phyloP scores from a whole-genome alignment of 352 stramenopile genomes.

The Halophytophthora batemanensis region DNA sequence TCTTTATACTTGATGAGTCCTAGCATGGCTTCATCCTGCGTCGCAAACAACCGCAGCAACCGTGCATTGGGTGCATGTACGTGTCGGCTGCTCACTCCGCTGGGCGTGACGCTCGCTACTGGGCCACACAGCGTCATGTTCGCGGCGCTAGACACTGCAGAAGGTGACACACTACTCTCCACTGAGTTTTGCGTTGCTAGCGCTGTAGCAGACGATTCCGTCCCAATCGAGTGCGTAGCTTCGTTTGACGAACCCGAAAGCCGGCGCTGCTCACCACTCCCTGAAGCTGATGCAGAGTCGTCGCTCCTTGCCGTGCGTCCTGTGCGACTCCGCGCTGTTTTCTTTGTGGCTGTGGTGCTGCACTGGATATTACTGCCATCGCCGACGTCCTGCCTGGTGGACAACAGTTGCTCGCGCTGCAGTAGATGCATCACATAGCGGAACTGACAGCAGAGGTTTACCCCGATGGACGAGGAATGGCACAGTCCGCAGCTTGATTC shows the following conservation, averaged over 20 bases:
- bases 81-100: background rate
- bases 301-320: background rate
- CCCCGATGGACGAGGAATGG: slow-evolving; percentile 52
- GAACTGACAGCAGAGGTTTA: slow-evolving; percentile 66
- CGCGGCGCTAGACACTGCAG: too few species aligned
- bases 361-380: slow-evolving; percentile 12
- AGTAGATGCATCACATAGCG: slow-evolving; percentile 45
- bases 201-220: too few species aligned
- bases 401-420: slow-evolving; percentile 28
- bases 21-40: slow-evolving; percentile 54
- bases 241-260: background rate
- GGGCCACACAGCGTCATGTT: too few species aligned
- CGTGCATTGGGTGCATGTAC: slow-evolving; percentile 14
- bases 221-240: too few species aligned
- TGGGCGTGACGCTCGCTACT: too few species aligned
- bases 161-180: too few species aligned
- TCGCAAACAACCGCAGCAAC: slow-evolving; percentile 44
- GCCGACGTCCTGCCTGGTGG: background rate
- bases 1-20: slow-evolving; percentile 69
- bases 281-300: background rate
- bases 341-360: slow-evolving; percentile 3
- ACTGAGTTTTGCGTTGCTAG: too few species aligned
- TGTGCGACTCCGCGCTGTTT: slow-evolving; percentile 4
- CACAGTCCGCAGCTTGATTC: slow-evolving; percentile 37
- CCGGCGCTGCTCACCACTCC: background rate